Percentiles rank a stretch among this genome's conserved stretches.
phyloP scores from a whole-genome alignment of 306 rosid species.

The Prunus armeniaca region DNA sequence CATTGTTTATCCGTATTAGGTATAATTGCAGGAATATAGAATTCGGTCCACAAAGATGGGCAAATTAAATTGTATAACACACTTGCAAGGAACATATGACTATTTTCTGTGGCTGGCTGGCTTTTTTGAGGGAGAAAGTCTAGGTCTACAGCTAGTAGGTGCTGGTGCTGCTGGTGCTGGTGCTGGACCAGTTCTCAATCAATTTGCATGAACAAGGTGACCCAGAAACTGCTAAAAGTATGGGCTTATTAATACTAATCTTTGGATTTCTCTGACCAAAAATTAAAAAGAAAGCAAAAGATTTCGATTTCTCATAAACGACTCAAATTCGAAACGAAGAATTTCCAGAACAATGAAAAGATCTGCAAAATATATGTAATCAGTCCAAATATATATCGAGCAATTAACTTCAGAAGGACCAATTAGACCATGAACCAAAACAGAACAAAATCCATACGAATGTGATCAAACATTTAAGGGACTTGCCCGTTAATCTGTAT shows the following conservation, averaged over 20 bases:
- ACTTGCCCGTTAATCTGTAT: neutral
- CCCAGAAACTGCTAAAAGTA: neutral
- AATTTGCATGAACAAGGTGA: neutral
- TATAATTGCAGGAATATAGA: neutral
- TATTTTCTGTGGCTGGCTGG: neutral
- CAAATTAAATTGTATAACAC: neutral
- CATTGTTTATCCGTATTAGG: neutral
- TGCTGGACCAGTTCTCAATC: neutral
- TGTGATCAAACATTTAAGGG: neutral
- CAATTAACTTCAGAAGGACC: neutral
- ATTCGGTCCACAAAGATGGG: constrained; percentile 12
- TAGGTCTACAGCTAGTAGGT: neutral
- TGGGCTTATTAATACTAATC: neutral
- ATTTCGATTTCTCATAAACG: neutral
- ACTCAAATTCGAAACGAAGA: neutral
- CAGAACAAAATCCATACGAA: neutral
- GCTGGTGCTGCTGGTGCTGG: neutral
- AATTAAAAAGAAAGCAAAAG: too few relatives aligned
- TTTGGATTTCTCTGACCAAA: neutral
- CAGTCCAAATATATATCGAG: neutral
- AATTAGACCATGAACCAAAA: too few relatives aligned
- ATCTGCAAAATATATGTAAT: neutral
- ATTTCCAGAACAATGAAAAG: neutral
- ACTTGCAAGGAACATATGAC: neutral
- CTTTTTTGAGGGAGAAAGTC: neutral